Evolutionary conservation across 75 land plant species (phyloP), one percentile per base, ranked within the genome.

Genomic region (Adiantum capillusveneris): DNA sequence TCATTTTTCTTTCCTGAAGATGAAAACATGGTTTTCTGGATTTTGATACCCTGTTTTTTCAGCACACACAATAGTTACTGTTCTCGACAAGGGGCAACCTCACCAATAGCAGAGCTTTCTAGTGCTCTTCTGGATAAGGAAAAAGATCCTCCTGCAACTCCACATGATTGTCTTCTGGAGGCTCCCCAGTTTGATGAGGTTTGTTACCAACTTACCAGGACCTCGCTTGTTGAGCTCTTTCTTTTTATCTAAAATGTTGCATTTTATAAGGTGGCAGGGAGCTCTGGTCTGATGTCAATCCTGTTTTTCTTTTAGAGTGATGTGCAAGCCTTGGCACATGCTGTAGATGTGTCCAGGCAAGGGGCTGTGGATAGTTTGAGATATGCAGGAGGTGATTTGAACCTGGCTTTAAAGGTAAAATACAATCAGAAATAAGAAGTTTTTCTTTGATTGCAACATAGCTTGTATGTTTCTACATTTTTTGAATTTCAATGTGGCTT

Each of bases 131-230:
- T 95, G 21, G 70, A 74, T 69, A 85, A 90, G 70, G 97, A 95
- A 18, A 80, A 86, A 21, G 99, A 95, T 68, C 84, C 83, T 45
- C 97, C 91, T 63, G 87, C 88, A 58, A 77, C 64, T 31, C 80
- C 82, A 1, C 80, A 69, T 29, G 99, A 90, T 65, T 59, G 65
- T 66, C 52, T 83, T 25, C 67, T 56, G 53, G 96, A 82, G 66
- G 92, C 84, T 30, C 96, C 88, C 37, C 87, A 81, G 22, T 95
- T 90, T 72, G 84, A 77, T 52, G 99, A 95, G 85, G 99, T 90
- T 39, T 17, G 42, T 17, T 2, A 9, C 39, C 59, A 31, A 53
- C 22, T 56, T n/a, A n/a, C n/a, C n/a, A n/a, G n/a, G n/a, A n/a
- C n/a, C n/a, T n/a, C n/a, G n/a, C 18, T 20, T 18, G 31, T 53